Evolutionary conservation across 106 monocot genomes (phyloP), one percentile per base, ranked within the genome.

Genomic region (Dioscorea dumetorum): DNA sequence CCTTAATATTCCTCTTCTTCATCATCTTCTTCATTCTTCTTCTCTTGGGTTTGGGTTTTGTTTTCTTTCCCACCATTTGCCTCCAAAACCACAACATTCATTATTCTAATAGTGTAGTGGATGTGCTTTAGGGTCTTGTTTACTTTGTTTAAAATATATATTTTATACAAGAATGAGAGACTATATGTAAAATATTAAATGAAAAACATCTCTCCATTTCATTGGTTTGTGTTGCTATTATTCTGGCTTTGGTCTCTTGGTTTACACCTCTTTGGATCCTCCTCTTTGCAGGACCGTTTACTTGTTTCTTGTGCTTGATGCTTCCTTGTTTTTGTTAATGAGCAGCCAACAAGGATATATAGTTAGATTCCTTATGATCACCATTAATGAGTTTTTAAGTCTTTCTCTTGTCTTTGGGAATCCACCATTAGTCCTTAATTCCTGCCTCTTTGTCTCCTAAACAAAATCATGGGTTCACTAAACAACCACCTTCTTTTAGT

Each of bases 381-480:
- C 41, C 5, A 41, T 41, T 3, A 41, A 41, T 41, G 6, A 8
- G 41, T 41, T 41, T 6, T 6, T 10, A 10, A 41, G 41, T 41
- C 41, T 10, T 28, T 41, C 41, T 69, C 41, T 75, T 83, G 87
- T 90, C 84, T 85, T 63, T 70, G 58, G 64, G 71, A 68, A 63
- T 71, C 68, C 67, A 71, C 56, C 63, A 24, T 58, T 33, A 34
- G 66, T 67, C 84, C 90, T 63, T 83, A 85, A 84, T 82, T 90
- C 74, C 72, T 84, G 93, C 84, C 75, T 73, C 72, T 77, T 94
- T 84, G 78, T 86, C 72, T 79, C 85, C 75, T 78, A 77, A 83
- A 73, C 87, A 95, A 91, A 85, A 67, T 81, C 91, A 78, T 90
- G 74, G 88, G 77, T 75, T 58, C 88, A 82, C 77, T 77, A 75